Evolutionary conservation across 2,329 filamentous ascomycete species (phyloP).

Genomic region (Neofusicoccum cordaticola): DNA sequence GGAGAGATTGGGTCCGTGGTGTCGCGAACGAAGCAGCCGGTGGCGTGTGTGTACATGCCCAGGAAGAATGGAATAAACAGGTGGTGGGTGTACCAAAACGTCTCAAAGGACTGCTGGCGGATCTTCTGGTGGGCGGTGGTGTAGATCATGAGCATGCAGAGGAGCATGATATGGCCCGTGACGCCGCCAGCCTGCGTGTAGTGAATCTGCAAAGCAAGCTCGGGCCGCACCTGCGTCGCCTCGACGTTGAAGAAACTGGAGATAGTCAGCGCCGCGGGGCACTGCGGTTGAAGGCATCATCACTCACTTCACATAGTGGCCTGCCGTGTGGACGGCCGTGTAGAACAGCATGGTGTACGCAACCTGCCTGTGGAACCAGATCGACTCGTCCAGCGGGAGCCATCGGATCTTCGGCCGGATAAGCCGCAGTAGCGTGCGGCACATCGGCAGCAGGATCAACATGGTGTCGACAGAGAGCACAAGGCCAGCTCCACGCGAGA

Average conservation of each 20-base stretch:
- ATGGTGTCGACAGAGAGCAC: constrained; percentile 79
- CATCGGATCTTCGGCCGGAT: constrained; percentile 84
- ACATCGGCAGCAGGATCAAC: constrained; percentile 90
- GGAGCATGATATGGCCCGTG: constrained; percentile 93
- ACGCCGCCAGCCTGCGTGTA: constrained; percentile 86
- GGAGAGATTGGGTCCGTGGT: constrained; percentile 70
- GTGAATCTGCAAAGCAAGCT: constrained; percentile 84
- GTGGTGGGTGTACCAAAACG: constrained; percentile 99
- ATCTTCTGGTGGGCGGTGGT: constrained; percentile 92
- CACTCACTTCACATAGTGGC: constrained; percentile 92
- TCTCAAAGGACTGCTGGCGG: constrained; percentile 94
- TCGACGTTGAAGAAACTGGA: constrained; percentile 91
- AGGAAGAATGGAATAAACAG: constrained; percentile 96
- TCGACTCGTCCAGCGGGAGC: constrained; percentile 87
- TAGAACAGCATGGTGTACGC: constrained; percentile 90
- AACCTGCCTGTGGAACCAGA: constrained; percentile 94
- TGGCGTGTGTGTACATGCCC: constrained; percentile 91
- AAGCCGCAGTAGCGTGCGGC: constrained; percentile 80
- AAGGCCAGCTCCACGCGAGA: constrained; percentile 88
- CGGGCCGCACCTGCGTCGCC: constrained; percentile 73
- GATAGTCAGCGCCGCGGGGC: neutral
- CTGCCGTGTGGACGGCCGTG: constrained; percentile 69
- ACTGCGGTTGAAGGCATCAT: neutral
- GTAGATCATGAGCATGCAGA: constrained; percentile 98
- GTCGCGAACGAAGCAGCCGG: constrained; percentile 94